These are phyloP conservation scores for Fraxinus floribunda DNA, from an alignment of 305 asterid species.

Conservation along the genomic window DNA sequence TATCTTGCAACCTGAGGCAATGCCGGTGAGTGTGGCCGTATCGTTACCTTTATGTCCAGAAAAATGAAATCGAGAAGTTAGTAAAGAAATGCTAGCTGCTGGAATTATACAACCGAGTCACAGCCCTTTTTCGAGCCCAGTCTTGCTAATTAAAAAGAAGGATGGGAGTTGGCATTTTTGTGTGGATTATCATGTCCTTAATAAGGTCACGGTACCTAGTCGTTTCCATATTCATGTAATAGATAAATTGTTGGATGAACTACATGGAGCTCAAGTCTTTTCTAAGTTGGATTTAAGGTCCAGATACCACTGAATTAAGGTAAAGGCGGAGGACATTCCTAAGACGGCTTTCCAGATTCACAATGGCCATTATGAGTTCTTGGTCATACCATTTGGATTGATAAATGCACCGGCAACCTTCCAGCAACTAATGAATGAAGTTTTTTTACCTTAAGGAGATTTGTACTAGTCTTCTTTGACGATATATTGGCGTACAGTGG, in stretches of 20 bases:
- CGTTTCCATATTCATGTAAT: not conserved
- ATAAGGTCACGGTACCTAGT: not conserved
- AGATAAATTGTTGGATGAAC: not conserved
- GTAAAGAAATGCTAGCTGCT: not conserved
- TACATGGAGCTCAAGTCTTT: not conserved
- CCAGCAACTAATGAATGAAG: too few relatives aligned
- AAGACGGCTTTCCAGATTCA: too few relatives aligned
- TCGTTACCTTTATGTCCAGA: not conserved
- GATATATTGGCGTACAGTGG: too few relatives aligned
- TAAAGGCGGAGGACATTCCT: too few relatives aligned
- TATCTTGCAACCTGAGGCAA: not conserved
- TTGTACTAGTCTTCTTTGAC: too few relatives aligned
- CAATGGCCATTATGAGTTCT: too few relatives aligned
- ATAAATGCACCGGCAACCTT: too few relatives aligned
- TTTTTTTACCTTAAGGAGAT: too few relatives aligned
- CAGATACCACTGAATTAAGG: too few relatives aligned
- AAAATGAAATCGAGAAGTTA: not conserved
- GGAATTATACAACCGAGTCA: not conserved
- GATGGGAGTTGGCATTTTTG: not conserved
- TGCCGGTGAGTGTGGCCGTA: not conserved
- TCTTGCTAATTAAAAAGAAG: too few relatives aligned
- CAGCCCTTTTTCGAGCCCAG: not conserved
- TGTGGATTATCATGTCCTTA: not conserved
- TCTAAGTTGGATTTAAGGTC: too few relatives aligned
- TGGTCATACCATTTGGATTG: too few relatives aligned